Evolutionary conservation across 1,139 yeast species (phyloP).

Genomic region (Hemisphaericaspora lyxosophila): DNA sequence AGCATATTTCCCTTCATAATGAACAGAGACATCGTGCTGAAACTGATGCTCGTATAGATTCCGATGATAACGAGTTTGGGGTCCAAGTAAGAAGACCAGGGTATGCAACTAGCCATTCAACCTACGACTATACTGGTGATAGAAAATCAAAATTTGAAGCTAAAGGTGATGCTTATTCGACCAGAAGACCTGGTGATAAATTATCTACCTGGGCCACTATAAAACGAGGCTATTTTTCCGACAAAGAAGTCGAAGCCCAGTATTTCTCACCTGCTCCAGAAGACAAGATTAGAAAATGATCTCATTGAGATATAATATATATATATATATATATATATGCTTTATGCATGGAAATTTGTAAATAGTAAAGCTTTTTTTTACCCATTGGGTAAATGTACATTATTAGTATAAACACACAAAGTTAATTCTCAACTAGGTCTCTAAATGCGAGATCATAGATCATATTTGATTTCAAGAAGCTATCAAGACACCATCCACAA

Average conservation of each 20-base stretch:
- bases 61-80: constrained; percentile 34
- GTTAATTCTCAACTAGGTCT: constrained; percentile 25
- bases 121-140: constrained; percentile 18
- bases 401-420: too few relatives aligned
- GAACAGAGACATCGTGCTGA: constrained; percentile 39
- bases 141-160: constrained; percentile 68
- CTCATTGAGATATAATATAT: not conserved
- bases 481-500: constrained; percentile 49
- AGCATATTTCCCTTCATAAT: constrained; percentile 36
- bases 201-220: constrained; percentile 36
- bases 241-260: constrained; percentile 12
- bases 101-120: constrained; percentile 32
- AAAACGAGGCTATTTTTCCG: constrained; percentile 18
- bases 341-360: not conserved
- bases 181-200: constrained; percentile 50
- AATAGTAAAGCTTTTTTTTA: not conserved
- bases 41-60: constrained; percentile 39
- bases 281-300: constrained; percentile 12
- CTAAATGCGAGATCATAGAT: constrained; percentile 45
- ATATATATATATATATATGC: not conserved
- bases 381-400: not conserved
- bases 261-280: constrained; percentile 15
- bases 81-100: constrained; percentile 35
- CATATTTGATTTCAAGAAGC: constrained; percentile 37
- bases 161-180: constrained; percentile 58